Percentiles rank a stretch among this genome's conserved stretches.
Conservation (phyloP, 768 basidiomycete species). For the Paxillus involutus region DNA sequence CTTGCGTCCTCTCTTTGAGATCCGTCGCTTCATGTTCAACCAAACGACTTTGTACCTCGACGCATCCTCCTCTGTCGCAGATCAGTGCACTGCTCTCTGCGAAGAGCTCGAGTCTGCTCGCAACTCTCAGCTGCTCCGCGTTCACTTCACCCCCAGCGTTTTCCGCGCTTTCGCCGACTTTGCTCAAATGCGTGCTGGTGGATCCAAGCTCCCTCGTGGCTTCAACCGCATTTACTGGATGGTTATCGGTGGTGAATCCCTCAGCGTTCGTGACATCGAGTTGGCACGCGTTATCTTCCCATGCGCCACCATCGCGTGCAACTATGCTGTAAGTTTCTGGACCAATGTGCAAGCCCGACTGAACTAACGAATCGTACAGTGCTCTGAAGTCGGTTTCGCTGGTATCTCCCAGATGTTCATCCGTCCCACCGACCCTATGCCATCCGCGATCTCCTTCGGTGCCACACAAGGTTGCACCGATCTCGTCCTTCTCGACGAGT, state of each 20-base stretch:
- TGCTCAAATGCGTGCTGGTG: slow-evolving; percentile 19
- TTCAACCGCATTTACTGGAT: slow-evolving; percentile 32
- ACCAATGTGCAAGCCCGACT: no score
- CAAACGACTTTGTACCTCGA: slow-evolving; percentile 31
- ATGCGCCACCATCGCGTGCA: slow-evolving; percentile 27
- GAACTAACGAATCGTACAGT: slow-evolving; percentile 12
- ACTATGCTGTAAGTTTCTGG: slow-evolving; percentile 25
- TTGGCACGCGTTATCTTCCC: slow-evolving; percentile 26
- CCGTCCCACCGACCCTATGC: slow-evolving; percentile 23
- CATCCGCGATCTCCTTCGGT: slow-evolving; percentile 25
- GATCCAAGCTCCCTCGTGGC: slow-evolving; percentile 14
- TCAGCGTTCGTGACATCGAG: slow-evolving; percentile 24
- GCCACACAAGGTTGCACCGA: slow-evolving; percentile 28
- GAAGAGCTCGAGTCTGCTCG: slow-evolving; percentile 24
- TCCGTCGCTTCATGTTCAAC: slow-evolving; percentile 33
- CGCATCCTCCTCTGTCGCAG: slow-evolving; percentile 25
- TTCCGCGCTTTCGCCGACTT: slow-evolving; percentile 31
- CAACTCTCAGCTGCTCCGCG: slow-evolving; percentile 24
- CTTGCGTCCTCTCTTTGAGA: slow-evolving; percentile 30
- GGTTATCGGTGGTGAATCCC: slow-evolving; percentile 32
- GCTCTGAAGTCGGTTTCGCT: slow-evolving; percentile 31
- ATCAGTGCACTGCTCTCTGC: slow-evolving; percentile 23
- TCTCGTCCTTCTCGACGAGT: slow-evolving; percentile 27
- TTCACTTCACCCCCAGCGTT: slow-evolving; percentile 30
- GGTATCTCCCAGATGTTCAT: slow-evolving; percentile 31